A percentile compares a stretch with the other conserved stretches of the same genome.
Conservation (phyloP, 768 basidiomycete genomes). For the Auricularia sp. region DNA sequence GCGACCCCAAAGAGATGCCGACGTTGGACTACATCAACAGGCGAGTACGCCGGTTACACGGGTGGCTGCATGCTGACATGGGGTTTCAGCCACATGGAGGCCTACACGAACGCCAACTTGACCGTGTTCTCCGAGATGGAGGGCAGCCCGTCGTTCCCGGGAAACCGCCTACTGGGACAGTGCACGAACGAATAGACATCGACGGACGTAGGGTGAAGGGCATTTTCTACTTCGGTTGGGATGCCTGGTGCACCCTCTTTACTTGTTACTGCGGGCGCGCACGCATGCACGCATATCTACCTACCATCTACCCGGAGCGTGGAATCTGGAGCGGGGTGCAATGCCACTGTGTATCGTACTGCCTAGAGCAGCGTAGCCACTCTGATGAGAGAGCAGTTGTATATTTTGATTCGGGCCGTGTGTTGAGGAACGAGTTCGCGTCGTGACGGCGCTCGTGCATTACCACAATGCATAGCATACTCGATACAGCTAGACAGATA, state of each 20-base stretch:
- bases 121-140: conserved; percentile 48
- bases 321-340: not conserved
- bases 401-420: not conserved
- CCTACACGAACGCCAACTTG: conserved; percentile 75
- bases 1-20: conserved; percentile 69
- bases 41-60: conserved; percentile 23
- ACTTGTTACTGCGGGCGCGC: not conserved
- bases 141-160: conserved; percentile 41
- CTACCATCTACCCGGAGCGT: not conserved
- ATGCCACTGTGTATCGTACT: not conserved
- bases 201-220: not conserved
- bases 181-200: conserved; percentile 24
- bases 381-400: not conserved
- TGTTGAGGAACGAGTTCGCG: not conserved
- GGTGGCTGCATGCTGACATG: not conserved
- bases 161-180: conserved; percentile 49
- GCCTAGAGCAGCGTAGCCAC: not conserved
- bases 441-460: not conserved
- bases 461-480: not conserved
- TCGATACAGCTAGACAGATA: not conserved
- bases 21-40: conserved; percentile 72
- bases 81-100: conserved; percentile 37
- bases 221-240: not conserved
- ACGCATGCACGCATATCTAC: not conserved
- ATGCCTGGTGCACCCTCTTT: not conserved